Evolutionary conservation across 208 protist species (phyloP).

Genomic region (Leishmania gerbilli): DNA sequence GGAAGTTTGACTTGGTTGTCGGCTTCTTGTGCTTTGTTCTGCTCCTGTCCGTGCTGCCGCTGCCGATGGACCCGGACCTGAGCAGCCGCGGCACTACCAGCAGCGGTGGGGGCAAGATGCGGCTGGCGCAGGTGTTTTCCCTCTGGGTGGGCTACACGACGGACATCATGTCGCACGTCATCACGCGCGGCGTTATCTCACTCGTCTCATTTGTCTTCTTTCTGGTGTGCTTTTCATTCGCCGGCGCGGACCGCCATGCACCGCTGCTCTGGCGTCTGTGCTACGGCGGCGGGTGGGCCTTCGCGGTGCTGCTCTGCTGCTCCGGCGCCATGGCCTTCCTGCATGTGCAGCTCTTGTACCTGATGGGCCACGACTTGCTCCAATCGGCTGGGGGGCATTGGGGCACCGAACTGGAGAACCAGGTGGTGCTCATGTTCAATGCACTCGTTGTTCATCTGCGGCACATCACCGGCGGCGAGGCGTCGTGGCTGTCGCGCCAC

Average conservation of each 20-base stretch:
- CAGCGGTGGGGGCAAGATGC: not conserved
- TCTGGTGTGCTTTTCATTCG: slow-evolving; percentile 56
- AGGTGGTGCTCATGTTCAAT: slow-evolving; percentile 25
- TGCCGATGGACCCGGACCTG: slow-evolving; percentile 33
- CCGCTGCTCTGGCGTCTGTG: slow-evolving; percentile 45
- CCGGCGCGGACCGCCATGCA: slow-evolving; percentile 45
- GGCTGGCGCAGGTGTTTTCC: slow-evolving; percentile 29
- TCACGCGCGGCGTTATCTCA: slow-evolving; percentile 51
- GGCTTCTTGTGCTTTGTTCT: slow-evolving; percentile 69
- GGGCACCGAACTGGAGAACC: slow-evolving; percentile 64
- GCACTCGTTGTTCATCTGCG: slow-evolving; percentile 27
- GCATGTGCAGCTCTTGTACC: slow-evolving; percentile 50
- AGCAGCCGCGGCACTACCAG: not conserved
- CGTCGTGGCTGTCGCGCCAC: slow-evolving; percentile 1
- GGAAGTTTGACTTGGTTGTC: slow-evolving; percentile 85
- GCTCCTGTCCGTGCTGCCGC: slow-evolving; percentile 64
- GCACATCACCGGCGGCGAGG: slow-evolving; percentile 33
- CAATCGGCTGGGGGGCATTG: slow-evolving; percentile 45
- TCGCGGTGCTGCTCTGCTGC: slow-evolving; percentile 48
- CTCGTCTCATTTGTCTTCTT: slow-evolving; percentile 52
- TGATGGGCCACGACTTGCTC: slow-evolving; percentile 56
- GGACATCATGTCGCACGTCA: slow-evolving; percentile 45
- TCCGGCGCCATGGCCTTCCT: slow-evolving; percentile 52
- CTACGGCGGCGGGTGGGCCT: slow-evolving; percentile 60
- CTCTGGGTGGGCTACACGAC: slow-evolving; percentile 43